phyloP scores from a whole-genome alignment of 768 basidiomycete species.

The Myochromella boudieri region DNA sequence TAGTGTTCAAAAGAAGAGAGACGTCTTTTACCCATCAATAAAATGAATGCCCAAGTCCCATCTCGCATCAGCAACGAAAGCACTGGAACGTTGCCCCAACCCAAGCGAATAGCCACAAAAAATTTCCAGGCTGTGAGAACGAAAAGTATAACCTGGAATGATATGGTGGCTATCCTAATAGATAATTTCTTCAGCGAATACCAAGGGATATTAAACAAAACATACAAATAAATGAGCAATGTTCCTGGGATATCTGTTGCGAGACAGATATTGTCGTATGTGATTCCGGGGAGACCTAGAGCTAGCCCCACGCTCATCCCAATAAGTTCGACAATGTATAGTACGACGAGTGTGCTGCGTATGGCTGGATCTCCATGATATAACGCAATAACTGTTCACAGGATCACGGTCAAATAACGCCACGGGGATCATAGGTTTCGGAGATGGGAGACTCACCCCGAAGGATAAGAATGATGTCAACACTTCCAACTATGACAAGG shows the following conservation, averaged over 20 bases:
- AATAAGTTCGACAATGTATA: slow-evolving; percentile 29
- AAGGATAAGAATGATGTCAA: slow-evolving; percentile 40
- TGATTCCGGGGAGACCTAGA: slow-evolving; percentile 29
- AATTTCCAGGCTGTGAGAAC: slow-evolving; percentile 38
- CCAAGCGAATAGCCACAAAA: slow-evolving; percentile 28
- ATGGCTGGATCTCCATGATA: slow-evolving; percentile 35
- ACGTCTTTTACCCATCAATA: slow-evolving; percentile 36
- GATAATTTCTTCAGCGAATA: not conserved
- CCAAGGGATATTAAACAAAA: not conserved
- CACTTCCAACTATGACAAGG: slow-evolving; percentile 25
- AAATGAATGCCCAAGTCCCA: slow-evolving; percentile 41
- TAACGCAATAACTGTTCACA: slow-evolving; percentile 37
- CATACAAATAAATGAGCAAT: slow-evolving; percentile 33
- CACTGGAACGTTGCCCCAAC: slow-evolving; percentile 42
- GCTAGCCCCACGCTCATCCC: slow-evolving; percentile 29
- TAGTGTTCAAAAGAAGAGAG: not conserved
- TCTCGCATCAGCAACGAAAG: slow-evolving; percentile 42
- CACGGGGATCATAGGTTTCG: too few species aligned
- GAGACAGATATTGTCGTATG: slow-evolving; percentile 33
- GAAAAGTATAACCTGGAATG: slow-evolving; percentile 41
- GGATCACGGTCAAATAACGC: not conserved
- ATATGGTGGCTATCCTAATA: slow-evolving; percentile 27
- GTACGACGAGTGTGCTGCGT: slow-evolving; percentile 20
- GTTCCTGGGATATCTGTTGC: slow-evolving; percentile 24
- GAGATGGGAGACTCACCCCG: slow-evolving; percentile 27